A percentile compares a stretch with the other conserved stretches of the same genome.
phyloP scores from a whole-genome alignment of 1,284 basidiomycete species.

The Boletellus sp. region DNA sequence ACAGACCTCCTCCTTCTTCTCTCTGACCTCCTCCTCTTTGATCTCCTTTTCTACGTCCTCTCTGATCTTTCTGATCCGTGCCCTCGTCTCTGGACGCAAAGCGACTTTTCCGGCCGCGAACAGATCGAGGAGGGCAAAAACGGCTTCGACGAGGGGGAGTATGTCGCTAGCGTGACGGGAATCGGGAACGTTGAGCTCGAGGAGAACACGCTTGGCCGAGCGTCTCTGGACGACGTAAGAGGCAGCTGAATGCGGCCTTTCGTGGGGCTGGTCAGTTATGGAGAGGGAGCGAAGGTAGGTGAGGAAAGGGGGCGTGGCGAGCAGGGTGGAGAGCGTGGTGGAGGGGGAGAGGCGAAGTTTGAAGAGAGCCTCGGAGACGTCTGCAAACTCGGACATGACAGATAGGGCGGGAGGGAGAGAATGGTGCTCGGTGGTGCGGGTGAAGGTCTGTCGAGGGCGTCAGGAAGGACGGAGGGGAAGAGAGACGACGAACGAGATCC shows the following conservation, averaged over 20 bases:
- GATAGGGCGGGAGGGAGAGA: conserved; percentile 57
- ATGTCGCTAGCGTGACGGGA: conserved; percentile 46
- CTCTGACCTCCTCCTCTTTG: conserved; percentile 64
- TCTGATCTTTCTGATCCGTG: conserved; percentile 68
- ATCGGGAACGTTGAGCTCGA: conserved; percentile 62
- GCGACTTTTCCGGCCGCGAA: conserved; percentile 46
- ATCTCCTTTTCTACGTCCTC: conserved; percentile 67
- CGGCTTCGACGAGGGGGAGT: conserved; percentile 55
- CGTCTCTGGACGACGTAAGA: conserved; percentile 28
- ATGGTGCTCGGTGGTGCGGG: conserved; percentile 68
- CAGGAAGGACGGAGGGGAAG: neutral
- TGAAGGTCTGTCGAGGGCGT: conserved; percentile 56
- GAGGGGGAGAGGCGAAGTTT: conserved; percentile 49
- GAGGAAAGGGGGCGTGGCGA: conserved; percentile 62
- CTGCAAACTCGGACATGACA: conserved; percentile 80
- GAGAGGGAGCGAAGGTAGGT: conserved; percentile 78
- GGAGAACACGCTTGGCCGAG: conserved; percentile 67
- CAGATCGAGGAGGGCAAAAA: conserved; percentile 73
- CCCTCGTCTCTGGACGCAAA: conserved; percentile 76
- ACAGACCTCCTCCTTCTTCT: conserved; percentile 68
- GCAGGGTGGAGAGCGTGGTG: conserved; percentile 52
- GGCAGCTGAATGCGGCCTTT: conserved; percentile 49
- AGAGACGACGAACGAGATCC: conserved; percentile 69
- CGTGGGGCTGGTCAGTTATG: conserved; percentile 80
- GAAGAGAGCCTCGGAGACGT: conserved; percentile 75